Conservation (phyloP, 176 grass and related monocot genomes). For the Poa annua region DNA sequence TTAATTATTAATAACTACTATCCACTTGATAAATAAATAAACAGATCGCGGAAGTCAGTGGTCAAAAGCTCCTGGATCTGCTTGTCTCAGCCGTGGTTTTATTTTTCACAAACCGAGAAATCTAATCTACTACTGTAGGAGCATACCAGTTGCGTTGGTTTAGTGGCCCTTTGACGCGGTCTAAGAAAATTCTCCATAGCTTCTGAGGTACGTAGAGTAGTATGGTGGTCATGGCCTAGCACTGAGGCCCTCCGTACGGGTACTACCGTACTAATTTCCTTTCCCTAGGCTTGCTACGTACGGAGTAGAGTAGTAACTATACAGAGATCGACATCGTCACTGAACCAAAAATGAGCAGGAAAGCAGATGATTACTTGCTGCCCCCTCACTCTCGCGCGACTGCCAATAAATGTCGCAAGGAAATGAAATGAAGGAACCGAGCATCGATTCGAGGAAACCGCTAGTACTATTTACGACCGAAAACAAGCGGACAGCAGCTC, state of each 20-base stretch:
- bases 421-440: not conserved
- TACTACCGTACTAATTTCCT: not conserved
- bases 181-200: not conserved
- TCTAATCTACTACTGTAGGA: slow-evolving; percentile 7
- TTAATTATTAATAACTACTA: slow-evolving; percentile 2
- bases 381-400: not conserved
- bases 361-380: no score
- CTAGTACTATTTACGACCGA: no score
- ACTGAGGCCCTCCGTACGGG: not conserved
- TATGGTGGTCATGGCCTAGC: not conserved
- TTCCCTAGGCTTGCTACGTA: not conserved
- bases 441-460: not conserved
- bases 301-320: not conserved
- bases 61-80: slow-evolving; percentile 50
- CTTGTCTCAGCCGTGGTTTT: not conserved
- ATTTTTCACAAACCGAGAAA: not conserved
- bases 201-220: not conserved
- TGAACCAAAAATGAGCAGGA: no score
- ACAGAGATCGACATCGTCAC: not conserved
- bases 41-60: not conserved
- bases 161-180: not conserved
- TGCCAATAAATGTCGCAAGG: not conserved
- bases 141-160: not conserved
- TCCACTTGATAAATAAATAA: slow-evolving; percentile 9
- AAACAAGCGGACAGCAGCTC: not conserved